These are phyloP conservation scores for Isabelozyma pseudorhagii DNA, from an alignment of 805 yeast genomes.

Conservation along the genomic window DNA sequence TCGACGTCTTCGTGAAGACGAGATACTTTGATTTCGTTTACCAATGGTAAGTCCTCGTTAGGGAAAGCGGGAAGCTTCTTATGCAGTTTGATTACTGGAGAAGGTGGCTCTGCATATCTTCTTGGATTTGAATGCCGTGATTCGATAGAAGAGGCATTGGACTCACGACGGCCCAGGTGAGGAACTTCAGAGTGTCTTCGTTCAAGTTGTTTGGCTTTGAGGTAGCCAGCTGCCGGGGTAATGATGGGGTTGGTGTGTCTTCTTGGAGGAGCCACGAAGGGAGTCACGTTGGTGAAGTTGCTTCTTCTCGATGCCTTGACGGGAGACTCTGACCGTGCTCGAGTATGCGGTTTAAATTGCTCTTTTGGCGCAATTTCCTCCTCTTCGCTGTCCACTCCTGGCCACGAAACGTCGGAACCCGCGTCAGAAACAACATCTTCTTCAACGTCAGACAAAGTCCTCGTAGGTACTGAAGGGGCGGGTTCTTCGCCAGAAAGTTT, in stretches of 20 bases:
- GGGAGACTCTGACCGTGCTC: slow-evolving; percentile 5
- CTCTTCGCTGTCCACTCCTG: slow-evolving; percentile 2
- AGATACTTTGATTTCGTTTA: slow-evolving; percentile 29
- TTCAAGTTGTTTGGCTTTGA: no score
- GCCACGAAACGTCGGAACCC: neutral
- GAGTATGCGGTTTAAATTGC: neutral
- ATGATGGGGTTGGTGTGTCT: slow-evolving; percentile 9
- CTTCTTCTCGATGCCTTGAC: slow-evolving; percentile 10
- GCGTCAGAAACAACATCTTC: slow-evolving; percentile 1
- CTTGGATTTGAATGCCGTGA: neutral
- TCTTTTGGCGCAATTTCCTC: neutral
- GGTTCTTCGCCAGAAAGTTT: neutral
- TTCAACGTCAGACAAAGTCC: neutral
- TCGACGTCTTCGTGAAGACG: slow-evolving; percentile 11
- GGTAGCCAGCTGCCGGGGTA: slow-evolving; percentile 9
- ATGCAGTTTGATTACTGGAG: neutral
- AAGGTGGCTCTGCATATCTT: no score
- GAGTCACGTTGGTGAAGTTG: slow-evolving; percentile 19
- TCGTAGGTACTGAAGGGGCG: neutral
- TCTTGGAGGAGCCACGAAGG: slow-evolving; percentile 11
- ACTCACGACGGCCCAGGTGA: neutral
- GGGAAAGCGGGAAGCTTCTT: slow-evolving; percentile 19
- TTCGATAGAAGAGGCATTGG: neutral
- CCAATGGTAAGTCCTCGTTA: slow-evolving; percentile 32
- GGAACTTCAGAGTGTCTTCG: neutral